Percentiles rank a stretch among this genome's conserved stretches.
phyloP scores from a whole-genome alignment of 345 rosid genomes.

The Euphorbia pulcherrima region DNA sequence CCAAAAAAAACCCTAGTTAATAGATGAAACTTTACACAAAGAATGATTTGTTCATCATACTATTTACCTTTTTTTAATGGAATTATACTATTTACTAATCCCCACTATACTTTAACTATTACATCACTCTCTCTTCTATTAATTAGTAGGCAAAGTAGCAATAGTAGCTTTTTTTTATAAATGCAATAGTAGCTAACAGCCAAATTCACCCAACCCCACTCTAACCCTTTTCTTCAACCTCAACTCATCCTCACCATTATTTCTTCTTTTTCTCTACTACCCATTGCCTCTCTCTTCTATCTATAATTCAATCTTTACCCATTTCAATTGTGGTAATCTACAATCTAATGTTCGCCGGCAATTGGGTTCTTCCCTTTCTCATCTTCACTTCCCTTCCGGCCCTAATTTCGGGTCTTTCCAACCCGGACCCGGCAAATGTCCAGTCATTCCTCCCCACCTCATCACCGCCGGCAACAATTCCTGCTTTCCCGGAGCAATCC shows the following conservation, averaged over 20 bases:
- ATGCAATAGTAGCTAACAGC: constrained; percentile 5
- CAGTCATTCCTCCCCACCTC: constrained; percentile 44
- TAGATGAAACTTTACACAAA: not conserved
- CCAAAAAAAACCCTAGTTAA: not conserved
- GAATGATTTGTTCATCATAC: constrained; percentile 9
- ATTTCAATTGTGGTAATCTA: no score
- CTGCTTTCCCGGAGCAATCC: constrained; percentile 91
- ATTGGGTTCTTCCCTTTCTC: constrained; percentile 21
- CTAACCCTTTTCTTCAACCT: not conserved
- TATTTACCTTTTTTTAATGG: no score
- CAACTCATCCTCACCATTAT: not conserved
- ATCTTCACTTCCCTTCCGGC: constrained; percentile 9
- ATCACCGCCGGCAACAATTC: constrained; percentile 68
- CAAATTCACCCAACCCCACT: constrained; percentile 20
- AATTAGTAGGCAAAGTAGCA: not conserved
- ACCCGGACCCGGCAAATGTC: constrained; percentile 41
- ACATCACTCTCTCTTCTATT: not conserved
- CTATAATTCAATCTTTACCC: not conserved
- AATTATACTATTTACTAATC: constrained; percentile 11
- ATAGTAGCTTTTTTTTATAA: no score
- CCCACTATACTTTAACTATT: not conserved
- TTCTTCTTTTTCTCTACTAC: not conserved
- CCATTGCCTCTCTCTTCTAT: not conserved
- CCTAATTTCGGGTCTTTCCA: constrained; percentile 23
- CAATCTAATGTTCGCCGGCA: constrained; percentile 14